Evolutionary conservation across 176 grass and related monocot species (phyloP).

Genomic region (Pontederia paniculata): DNA sequence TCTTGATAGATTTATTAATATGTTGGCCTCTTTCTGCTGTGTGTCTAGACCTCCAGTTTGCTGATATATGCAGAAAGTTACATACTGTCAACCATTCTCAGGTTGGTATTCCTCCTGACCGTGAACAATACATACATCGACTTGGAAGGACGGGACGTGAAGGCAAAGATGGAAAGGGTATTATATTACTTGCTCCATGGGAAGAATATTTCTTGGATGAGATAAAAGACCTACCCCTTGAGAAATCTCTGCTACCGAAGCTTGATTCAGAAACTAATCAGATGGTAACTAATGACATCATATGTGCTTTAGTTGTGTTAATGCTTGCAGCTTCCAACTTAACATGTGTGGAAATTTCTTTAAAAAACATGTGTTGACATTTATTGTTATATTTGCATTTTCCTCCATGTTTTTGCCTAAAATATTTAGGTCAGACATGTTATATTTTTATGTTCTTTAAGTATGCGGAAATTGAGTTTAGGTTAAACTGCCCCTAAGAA

Average conservation of each 20-base stretch:
- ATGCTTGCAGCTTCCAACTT: too few species aligned
- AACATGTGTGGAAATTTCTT: too few species aligned
- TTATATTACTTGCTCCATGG: conserved; percentile 74
- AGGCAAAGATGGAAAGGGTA: conserved; percentile 71
- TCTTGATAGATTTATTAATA: neutral
- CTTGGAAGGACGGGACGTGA: conserved; percentile 83
- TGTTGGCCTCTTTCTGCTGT: neutral
- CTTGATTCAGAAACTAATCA: conserved; percentile 52
- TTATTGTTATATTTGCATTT: too few species aligned
- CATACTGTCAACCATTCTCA: conserved; percentile 8
- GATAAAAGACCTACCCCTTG: conserved; percentile 60
- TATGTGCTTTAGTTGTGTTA: too few species aligned
- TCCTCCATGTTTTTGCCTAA: too few species aligned
- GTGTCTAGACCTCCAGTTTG: too few species aligned
- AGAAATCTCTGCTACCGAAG: conserved; percentile 39
- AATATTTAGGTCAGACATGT: too few species aligned
- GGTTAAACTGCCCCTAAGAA: too few species aligned
- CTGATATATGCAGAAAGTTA: conserved; percentile 14
- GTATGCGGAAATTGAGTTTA: too few species aligned
- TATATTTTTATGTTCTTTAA: too few species aligned
- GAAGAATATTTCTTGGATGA: conserved; percentile 92
- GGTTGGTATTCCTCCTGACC: conserved; percentile 78
- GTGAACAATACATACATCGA: conserved; percentile 88
- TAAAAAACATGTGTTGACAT: too few species aligned
- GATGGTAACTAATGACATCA: conserved; percentile 57